phyloP scores from a whole-genome alignment of 768 basidiomycete species.

The Boletus subcaerulescens region DNA sequence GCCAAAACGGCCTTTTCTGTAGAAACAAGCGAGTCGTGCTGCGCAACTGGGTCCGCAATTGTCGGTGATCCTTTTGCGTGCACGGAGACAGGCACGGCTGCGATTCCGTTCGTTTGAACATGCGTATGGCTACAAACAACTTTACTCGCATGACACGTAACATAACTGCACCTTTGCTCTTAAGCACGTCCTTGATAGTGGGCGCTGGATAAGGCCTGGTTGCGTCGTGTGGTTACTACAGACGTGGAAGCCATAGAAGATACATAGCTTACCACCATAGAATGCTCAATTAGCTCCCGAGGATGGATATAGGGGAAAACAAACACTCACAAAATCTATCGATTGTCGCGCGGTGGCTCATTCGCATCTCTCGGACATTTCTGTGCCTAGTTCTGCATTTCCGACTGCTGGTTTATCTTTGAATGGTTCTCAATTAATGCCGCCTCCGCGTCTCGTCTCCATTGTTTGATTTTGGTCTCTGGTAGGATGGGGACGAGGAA shows the following conservation, averaged over 20 bases:
- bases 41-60: too few species aligned
- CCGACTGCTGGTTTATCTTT: neutral
- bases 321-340: constrained; percentile 1
- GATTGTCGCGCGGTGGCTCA: neutral
- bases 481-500: constrained; percentile 24
- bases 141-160: neutral
- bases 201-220: neutral
- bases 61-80: too few species aligned
- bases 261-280: neutral
- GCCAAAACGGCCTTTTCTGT: too few species aligned
- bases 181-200: neutral
- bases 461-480: constrained; percentile 25
- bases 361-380: too few species aligned
- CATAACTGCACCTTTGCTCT: too few species aligned
- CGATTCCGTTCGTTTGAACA: too few species aligned
- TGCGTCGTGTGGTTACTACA: constrained; percentile 1
- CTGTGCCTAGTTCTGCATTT: neutral
- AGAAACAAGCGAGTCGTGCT: too few species aligned
- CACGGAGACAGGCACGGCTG: too few species aligned
- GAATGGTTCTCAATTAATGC: neutral
- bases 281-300: neutral
- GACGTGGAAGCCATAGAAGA: neutral
- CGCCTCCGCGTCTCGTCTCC: constrained; percentile 21
- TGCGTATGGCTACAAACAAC: too few species aligned
- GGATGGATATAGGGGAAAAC: neutral